phyloP scores from a whole-genome alignment of 768 basidiomycete genomes.

The Serendipita sp. region DNA sequence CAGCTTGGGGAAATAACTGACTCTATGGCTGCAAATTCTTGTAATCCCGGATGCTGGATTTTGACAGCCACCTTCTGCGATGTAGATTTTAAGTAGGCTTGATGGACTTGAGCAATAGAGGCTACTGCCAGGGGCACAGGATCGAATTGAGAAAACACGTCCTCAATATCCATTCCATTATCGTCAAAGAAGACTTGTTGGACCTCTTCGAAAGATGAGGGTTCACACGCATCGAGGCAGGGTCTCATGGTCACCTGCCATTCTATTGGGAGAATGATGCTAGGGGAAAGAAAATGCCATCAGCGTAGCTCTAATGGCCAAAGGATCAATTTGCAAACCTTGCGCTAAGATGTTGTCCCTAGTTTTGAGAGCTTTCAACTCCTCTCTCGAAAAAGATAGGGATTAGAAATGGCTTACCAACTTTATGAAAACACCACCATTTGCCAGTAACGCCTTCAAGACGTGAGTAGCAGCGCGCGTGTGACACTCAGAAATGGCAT shows the following conservation, averaged over 20 bases:
- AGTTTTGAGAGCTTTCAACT: slow-evolving; percentile 15
- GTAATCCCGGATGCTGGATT: slow-evolving; percentile 86
- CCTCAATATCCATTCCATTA: slow-evolving; percentile 53
- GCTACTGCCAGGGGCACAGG: slow-evolving; percentile 86
- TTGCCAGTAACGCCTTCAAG: slow-evolving; percentile 67
- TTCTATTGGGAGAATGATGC: slow-evolving; percentile 42
- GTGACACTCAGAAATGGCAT: slow-evolving; percentile 67
- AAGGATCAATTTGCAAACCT: too few relatives aligned
- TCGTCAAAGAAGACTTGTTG: slow-evolving; percentile 64
- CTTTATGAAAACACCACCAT: slow-evolving; percentile 48
- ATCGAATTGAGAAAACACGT: slow-evolving; percentile 76
- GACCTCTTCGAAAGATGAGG: slow-evolving; percentile 66
- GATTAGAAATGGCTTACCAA: background rate
- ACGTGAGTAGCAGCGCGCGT: slow-evolving; percentile 65
- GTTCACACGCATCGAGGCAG: slow-evolving; percentile 85
- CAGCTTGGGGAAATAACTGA: slow-evolving; percentile 38
- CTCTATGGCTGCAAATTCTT: slow-evolving; percentile 85
- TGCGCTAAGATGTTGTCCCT: slow-evolving; percentile 13
- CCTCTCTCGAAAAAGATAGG: background rate
- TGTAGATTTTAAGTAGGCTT: slow-evolving; percentile 53
- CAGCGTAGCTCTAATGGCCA: too few relatives aligned
- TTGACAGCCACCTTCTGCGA: slow-evolving; percentile 78
- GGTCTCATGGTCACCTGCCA: slow-evolving; percentile 45
- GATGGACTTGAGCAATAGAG: slow-evolving; percentile 90
- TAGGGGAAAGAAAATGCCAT: slow-evolving; percentile 14